These are phyloP conservation scores for Diospyros lotus DNA, from an alignment of 148 eudicot species.

Conservation along the genomic window DNA sequence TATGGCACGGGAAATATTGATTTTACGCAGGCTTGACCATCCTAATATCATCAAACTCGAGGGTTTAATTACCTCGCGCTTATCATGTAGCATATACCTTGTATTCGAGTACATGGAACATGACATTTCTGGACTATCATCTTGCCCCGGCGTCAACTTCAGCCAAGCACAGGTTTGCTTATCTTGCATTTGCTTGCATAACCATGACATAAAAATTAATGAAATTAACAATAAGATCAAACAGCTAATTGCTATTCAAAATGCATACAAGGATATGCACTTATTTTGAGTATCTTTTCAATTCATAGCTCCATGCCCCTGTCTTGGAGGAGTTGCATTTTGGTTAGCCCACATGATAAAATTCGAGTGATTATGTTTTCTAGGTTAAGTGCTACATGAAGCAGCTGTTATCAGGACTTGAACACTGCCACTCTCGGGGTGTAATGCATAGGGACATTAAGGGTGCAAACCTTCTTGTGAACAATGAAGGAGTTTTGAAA, in stretches of 20 bases:
- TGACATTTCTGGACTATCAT: conserved; percentile 73
- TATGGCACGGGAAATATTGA: conserved; percentile 84
- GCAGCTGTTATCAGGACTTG: conserved; percentile 35
- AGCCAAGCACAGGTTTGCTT: conserved; percentile 68
- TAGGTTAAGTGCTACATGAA: conserved; percentile 45
- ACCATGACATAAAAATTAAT: no score
- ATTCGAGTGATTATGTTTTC: conserved; percentile 4
- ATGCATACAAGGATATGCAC: background rate
- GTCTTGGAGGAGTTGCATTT: conserved; percentile 1
- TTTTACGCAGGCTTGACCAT: conserved; percentile 82
- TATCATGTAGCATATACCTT: conserved; percentile 82
- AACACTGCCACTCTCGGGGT: conserved; percentile 40
- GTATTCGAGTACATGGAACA: conserved; percentile 95
- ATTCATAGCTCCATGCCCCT: background rate
- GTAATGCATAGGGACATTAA: conserved; percentile 43
- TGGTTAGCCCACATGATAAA: background rate
- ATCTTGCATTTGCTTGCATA: background rate
- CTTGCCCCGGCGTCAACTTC: conserved; percentile 72
- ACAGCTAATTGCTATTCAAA: background rate
- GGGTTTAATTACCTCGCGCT: conserved; percentile 68
- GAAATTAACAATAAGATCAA: background rate
- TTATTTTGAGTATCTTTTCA: background rate
- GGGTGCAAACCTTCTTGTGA: conserved; percentile 31
- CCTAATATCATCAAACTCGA: conserved; percentile 83
- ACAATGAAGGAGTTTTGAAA: conserved; percentile 52